phyloP scores from a whole-genome alignment of 2,329 filamentous ascomycete genomes.

The Clonostachys rhizophaga region DNA sequence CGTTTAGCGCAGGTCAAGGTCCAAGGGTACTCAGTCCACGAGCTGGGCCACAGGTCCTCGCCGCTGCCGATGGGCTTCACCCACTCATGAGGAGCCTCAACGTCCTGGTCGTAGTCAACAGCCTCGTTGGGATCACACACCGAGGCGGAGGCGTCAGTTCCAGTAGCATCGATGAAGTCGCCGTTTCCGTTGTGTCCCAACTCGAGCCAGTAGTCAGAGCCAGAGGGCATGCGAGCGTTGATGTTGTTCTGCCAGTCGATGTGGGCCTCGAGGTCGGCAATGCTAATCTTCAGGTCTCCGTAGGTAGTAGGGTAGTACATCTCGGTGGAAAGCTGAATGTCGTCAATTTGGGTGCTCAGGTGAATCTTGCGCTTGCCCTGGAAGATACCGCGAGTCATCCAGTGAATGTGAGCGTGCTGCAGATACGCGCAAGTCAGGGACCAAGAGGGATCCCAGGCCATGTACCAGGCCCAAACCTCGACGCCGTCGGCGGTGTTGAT shows the following conservation, averaged over 20 bases:
- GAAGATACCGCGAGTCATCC: slow-evolving; percentile 55
- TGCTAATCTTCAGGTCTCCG: slow-evolving; percentile 40
- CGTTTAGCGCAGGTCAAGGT: slow-evolving; percentile 39
- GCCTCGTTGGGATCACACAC: slow-evolving; percentile 31
- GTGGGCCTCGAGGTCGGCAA: slow-evolving; percentile 40
- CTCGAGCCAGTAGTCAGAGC: slow-evolving; percentile 47
- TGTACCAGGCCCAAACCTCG: slow-evolving; percentile 60
- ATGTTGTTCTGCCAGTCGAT: slow-evolving; percentile 32
- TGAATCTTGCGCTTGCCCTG: slow-evolving; percentile 51
- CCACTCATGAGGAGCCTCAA: slow-evolving; percentile 38
- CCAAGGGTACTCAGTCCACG: slow-evolving; percentile 46
- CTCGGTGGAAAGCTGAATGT: slow-evolving; percentile 52
- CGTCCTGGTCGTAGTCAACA: slow-evolving; percentile 38
- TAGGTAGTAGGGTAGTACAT: slow-evolving; percentile 44
- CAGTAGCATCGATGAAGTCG: slow-evolving; percentile 46
- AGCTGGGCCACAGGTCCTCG: slow-evolving; percentile 39
- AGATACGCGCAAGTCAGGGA: slow-evolving; percentile 47
- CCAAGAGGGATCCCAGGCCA: slow-evolving; percentile 38
- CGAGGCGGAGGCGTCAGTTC: slow-evolving; percentile 28
- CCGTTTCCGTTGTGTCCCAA: slow-evolving; percentile 46
- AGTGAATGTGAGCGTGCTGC: slow-evolving; percentile 59
- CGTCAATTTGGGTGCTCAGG: slow-evolving; percentile 55
- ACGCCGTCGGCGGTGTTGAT: slow-evolving; percentile 53
- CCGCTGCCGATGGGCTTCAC: slow-evolving; percentile 43
- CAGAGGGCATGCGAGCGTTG: slow-evolving; percentile 41